phyloP scores from a whole-genome alignment of 2,329 filamentous ascomycete genomes.

The Cercospora beticola region DNA sequence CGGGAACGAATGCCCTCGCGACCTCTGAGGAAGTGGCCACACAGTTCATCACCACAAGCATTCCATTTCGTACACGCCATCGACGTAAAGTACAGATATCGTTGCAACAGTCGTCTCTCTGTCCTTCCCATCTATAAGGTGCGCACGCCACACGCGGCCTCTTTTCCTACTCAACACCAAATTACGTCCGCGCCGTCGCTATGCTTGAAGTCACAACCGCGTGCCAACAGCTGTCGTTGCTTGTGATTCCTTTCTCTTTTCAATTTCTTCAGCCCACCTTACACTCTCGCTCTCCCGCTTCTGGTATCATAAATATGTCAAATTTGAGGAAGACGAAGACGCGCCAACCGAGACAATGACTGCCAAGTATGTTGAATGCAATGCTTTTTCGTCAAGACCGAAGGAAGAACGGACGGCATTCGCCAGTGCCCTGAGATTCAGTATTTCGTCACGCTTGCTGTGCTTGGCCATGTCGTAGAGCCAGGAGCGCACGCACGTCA shows the following conservation, averaged over 20 bases:
- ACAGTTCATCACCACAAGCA: not conserved
- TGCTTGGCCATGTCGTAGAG: slow-evolving; percentile 78
- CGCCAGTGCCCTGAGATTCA: not conserved
- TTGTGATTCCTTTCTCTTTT: not conserved
- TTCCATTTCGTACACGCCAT: not conserved
- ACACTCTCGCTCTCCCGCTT: not conserved
- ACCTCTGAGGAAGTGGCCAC: not conserved
- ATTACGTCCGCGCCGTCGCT: not conserved
- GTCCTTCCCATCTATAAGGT: not conserved
- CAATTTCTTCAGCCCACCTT: not conserved
- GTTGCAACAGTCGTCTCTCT: not conserved
- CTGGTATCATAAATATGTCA: not conserved
- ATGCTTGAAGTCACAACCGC: not conserved
- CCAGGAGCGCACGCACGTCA: slow-evolving; percentile 87
- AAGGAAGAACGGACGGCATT: not conserved
- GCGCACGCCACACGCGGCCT: not conserved
- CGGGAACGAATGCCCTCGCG: not conserved
- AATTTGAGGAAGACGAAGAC: not conserved
- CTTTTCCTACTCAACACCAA: not conserved
- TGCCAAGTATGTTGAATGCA: not conserved
- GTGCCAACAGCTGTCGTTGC: not conserved
- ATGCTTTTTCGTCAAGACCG: not conserved
- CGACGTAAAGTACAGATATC: not conserved
- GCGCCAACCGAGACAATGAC: not conserved
- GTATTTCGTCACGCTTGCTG: slow-evolving; percentile 31